Base-by-base conservation (phyloP, 106 monocot genomes). In the Allium fistulosum region DNA sequence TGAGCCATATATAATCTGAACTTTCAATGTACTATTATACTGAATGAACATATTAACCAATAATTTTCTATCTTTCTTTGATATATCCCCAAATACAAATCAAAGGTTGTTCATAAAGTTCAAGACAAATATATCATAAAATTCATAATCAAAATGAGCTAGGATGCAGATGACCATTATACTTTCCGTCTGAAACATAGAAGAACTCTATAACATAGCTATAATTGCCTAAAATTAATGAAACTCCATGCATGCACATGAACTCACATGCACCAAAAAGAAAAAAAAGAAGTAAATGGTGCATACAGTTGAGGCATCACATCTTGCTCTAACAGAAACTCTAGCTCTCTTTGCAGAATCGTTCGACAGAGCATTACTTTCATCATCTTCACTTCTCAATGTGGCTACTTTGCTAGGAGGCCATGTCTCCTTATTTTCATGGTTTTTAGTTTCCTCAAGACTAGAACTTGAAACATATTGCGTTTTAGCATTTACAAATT, bases 291-390 rank as follows among this genome's bases (percentile, higher is more conserved):
- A 11, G 4, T 11, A 57, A 16, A 57, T 57, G 16, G 56, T 16
- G 16, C 56, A 57, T 57, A 94, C 94, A 72, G 90, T 94, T 1
- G 90, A 85, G 1, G 84, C 48, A 66, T 94, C 90, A 16, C 94
- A 94, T 79, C 94, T 78, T 7, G 84, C 82, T 75, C 90, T 76
- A 6, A 94, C 83, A 0, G 90, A 90, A 77, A 94, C 94, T 75
- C 94, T 85, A 46, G 94, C 83, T 75, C 86, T 94, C 87, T 87
- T 94, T n/a, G 73, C 63, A 46, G 80, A 82, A 6, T 73, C 56
- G 14, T 4, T 16, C 16, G 2, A 57, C 22, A 76, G 87, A 2
- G 77, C 66, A 10, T 71, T 71, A 12, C 84, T 84, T 49, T 84
- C 94, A 4, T 82, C 83, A 57, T 57, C 56, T 57, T 57, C 16